Evolutionary conservation across 345 rosid genomes (phyloP).

Genomic region (Pelargonium nanum): DNA sequence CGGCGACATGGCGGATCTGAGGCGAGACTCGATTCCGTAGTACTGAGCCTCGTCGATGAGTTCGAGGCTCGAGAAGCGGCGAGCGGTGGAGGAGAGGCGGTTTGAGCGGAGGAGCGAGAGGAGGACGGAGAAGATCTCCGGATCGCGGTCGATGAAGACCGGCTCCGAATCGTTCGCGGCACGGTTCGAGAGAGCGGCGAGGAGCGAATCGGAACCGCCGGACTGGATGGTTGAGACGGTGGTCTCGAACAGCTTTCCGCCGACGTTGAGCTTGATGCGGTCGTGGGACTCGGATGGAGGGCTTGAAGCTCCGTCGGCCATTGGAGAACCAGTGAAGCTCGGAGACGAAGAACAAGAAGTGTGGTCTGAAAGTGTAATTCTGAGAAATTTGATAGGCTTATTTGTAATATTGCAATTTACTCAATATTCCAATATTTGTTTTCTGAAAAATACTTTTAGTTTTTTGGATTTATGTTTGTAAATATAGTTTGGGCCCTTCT

Average conservation of each 20-base stretch:
- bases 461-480: too few relatives aligned
- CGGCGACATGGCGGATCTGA: constrained; percentile 54
- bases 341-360: too few relatives aligned
- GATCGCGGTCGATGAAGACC: constrained; percentile 87
- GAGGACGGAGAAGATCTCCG: constrained; percentile 74
- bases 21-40: constrained; percentile 68
- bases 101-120: constrained; percentile 72
- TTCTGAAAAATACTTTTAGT: too few relatives aligned
- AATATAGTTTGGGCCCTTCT: too few relatives aligned
- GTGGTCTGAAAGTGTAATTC: too few relatives aligned
- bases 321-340: not conserved
- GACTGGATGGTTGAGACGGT: constrained; percentile 63
- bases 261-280: constrained; percentile 82
- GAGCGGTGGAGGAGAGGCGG: constrained; percentile 53
- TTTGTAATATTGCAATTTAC: too few relatives aligned
- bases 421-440: too few relatives aligned
- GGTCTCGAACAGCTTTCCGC: constrained; percentile 76
- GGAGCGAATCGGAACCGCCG: constrained; percentile 72
- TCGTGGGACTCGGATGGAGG: constrained; percentile 2
- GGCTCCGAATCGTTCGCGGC: constrained; percentile 27
- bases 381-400: too few relatives aligned
- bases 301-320: not conserved
- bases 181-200: constrained; percentile 55
- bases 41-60: constrained; percentile 81
- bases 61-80: constrained; percentile 62